Conservation (phyloP, 75 land plant genomes). For the Cryptomeria japonica region DNA sequence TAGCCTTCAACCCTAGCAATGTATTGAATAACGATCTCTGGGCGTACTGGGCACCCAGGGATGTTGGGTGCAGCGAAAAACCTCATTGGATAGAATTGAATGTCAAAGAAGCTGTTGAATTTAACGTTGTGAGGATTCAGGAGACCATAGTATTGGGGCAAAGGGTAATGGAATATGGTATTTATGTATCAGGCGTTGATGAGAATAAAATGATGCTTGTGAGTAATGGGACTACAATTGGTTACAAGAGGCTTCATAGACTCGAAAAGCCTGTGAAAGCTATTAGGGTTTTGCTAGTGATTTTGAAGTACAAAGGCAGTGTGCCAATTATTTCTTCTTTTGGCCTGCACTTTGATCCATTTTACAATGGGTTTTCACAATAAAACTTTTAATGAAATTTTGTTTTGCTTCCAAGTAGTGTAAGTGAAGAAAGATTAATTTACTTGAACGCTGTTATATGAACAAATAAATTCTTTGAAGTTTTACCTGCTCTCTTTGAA, state of each 20-base stretch:
- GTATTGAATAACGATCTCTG: constrained; percentile 53
- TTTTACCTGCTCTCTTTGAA: too few species aligned
- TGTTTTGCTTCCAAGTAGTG: too few species aligned
- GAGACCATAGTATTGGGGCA: constrained; percentile 88
- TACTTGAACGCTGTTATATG: too few species aligned
- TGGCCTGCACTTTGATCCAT: constrained; percentile 71
- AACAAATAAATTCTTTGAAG: too few species aligned
- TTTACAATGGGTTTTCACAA: background rate
- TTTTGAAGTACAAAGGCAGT: constrained; percentile 31
- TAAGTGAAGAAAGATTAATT: too few species aligned
- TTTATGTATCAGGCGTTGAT: constrained; percentile 36
- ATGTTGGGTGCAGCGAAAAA: background rate
- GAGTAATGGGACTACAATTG: constrained; percentile 72
- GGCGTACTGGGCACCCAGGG: constrained; percentile 82
- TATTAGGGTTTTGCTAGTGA: constrained; percentile 24
- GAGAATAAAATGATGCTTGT: constrained; percentile 28
- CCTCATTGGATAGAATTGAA: constrained; percentile 54
- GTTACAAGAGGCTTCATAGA: constrained; percentile 81
- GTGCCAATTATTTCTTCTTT: constrained; percentile 56
- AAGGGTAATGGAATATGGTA: constrained; percentile 55
- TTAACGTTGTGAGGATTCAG: constrained; percentile 84
- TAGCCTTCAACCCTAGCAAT: constrained; percentile 42
- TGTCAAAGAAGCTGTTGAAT: constrained; percentile 23
- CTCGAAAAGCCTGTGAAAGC: constrained; percentile 30
- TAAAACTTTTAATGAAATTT: background rate